Conservation (phyloP, 2,329 filamentous ascomycete species). For the Rasamsonia emersonii region DNA sequence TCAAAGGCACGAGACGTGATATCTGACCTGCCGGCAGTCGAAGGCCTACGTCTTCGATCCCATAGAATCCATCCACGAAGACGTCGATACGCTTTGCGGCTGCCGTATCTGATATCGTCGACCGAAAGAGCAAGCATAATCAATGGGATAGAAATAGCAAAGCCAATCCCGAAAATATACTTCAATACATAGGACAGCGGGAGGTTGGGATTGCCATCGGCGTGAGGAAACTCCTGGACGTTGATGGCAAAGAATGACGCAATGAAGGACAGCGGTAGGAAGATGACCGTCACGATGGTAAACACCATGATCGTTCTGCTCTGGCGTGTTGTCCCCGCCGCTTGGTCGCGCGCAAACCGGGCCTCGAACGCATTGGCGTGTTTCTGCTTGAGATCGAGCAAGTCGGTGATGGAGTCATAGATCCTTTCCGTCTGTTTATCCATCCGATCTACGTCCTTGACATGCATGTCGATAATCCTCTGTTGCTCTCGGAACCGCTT, state of each 20-base stretch:
- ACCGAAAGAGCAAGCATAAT: slow-evolving; percentile 39
- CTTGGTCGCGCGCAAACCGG: slow-evolving; percentile 49
- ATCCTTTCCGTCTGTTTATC: slow-evolving; percentile 53
- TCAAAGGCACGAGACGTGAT: too few relatives aligned
- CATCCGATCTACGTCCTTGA: slow-evolving; percentile 56
- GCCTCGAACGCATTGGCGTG: slow-evolving; percentile 61
- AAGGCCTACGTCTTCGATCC: too few relatives aligned
- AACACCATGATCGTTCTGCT: slow-evolving; percentile 52
- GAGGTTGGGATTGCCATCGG: slow-evolving; percentile 25
- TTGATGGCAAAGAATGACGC: slow-evolving; percentile 49
- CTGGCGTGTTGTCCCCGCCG: slow-evolving; percentile 51
- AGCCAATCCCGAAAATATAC: slow-evolving; percentile 49
- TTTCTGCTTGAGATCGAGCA: slow-evolving; percentile 61
- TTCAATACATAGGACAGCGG: slow-evolving; percentile 44
- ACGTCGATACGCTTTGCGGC: slow-evolving; percentile 15
- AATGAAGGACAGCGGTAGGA: slow-evolving; percentile 49
- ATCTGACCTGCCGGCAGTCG: too few relatives aligned
- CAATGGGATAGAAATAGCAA: slow-evolving; percentile 45
- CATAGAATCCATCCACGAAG: slow-evolving; percentile 15
- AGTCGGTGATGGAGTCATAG: slow-evolving; percentile 51
- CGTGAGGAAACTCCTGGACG: slow-evolving; percentile 39
- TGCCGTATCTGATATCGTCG: slow-evolving; percentile 32
- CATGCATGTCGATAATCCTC: slow-evolving; percentile 48
- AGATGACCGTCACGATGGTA: slow-evolving; percentile 52
- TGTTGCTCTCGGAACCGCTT: slow-evolving; percentile 50